Conservation (phyloP, 2,329 filamentous ascomycete genomes). For the Pseudogymnoascus sp. region DNA sequence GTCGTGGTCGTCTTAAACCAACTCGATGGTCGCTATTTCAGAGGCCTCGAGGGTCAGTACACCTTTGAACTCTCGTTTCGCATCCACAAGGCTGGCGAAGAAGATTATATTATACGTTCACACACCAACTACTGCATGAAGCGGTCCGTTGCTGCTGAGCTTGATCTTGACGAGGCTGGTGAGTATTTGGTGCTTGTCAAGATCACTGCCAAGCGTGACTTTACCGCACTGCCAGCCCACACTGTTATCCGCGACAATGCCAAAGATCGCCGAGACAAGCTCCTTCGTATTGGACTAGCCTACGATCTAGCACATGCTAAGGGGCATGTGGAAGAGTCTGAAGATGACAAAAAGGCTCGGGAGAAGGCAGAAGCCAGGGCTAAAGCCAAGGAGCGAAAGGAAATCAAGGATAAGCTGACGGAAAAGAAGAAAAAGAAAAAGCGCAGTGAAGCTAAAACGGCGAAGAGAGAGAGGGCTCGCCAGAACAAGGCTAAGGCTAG, state of each 20-base stretch:
- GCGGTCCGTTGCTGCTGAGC: conserved; percentile 52
- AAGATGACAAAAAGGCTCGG: conserved; percentile 32
- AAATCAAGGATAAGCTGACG: conserved; percentile 42
- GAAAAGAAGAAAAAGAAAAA: conserved; percentile 45
- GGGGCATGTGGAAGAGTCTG: conserved; percentile 46
- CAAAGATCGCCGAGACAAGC: conserved; percentile 38
- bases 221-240: conserved; percentile 38
- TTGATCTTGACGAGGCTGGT: conserved; percentile 48
- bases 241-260: conserved; percentile 52
- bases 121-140: conserved; percentile 54
- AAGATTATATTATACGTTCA: conserved; percentile 54
- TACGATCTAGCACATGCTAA: conserved; percentile 57
- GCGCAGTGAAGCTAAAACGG: conserved; percentile 33
- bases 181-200: conserved; percentile 52
- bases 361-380: conserved; percentile 24
- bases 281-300: conserved; percentile 50
- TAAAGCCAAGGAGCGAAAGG: conserved; percentile 38
- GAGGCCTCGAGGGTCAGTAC: conserved; percentile 55
- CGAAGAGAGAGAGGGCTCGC: conserved; percentile 34
- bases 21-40: conserved; percentile 56
- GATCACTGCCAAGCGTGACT: conserved; percentile 44
- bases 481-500: conserved; percentile 34
- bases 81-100: conserved; percentile 44
- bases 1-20: conserved; percentile 56
- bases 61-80: conserved; percentile 40